These are phyloP conservation scores for Blumeria graminis DNA, from an alignment of 2,329 filamentous ascomycete genomes.

Conservation along the genomic window DNA sequence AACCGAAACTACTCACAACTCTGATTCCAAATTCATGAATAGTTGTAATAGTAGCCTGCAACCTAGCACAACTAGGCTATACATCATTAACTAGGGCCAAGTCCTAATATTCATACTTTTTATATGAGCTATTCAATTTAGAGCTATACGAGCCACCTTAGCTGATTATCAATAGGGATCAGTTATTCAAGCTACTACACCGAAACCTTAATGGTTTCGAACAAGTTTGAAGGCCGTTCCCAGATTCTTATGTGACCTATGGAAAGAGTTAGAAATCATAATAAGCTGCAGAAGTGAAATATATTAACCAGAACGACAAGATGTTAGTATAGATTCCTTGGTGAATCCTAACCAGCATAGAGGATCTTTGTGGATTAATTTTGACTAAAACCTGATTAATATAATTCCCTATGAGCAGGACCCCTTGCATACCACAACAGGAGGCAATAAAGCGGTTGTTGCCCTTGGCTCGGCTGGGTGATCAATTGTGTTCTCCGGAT, in stretches of 20 bases:
- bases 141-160: too few relatives aligned
- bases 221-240: constrained; percentile 6
- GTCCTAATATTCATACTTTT: too few relatives aligned
- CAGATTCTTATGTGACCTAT: constrained; percentile 11
- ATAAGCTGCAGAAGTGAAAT: background rate
- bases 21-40: too few relatives aligned
- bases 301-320: constrained; percentile 62
- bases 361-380: constrained; percentile 65
- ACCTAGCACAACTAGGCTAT: too few relatives aligned
- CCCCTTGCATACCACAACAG: constrained; percentile 46
- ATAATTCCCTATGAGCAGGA: constrained; percentile 4
- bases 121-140: too few relatives aligned
- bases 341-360: constrained; percentile 84
- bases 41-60: too few relatives aligned
- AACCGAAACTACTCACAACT: too few relatives aligned
- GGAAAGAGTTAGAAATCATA: background rate
- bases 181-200: too few relatives aligned
- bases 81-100: too few relatives aligned
- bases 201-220: too few relatives aligned
- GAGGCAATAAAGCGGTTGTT: constrained; percentile 64
- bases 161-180: too few relatives aligned
- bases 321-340: constrained; percentile 76
- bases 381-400: constrained; percentile 30
- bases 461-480: constrained; percentile 72
- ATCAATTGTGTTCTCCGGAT: constrained; percentile 35